Evolutionary conservation across 2,329 filamentous ascomycete genomes (phyloP).

Genomic region (Penicillium occitanis): DNA sequence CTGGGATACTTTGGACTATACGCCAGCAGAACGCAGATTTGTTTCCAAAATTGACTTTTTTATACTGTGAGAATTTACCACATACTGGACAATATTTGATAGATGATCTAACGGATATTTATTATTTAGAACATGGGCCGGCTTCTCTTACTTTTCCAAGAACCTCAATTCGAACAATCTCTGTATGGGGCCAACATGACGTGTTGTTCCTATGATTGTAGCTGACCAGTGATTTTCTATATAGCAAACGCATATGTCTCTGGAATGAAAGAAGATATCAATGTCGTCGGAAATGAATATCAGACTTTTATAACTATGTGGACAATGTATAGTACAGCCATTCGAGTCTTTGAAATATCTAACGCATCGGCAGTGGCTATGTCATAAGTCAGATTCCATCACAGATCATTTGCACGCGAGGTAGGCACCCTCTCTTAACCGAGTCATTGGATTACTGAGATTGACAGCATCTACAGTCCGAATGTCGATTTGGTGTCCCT

Average conservation of each 20-base stretch:
- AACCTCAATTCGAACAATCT: constrained; percentile 19
- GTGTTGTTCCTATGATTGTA: neutral
- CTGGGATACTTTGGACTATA: constrained; percentile 16
- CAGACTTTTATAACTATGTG: constrained; percentile 31
- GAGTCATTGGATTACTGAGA: constrained; percentile 29
- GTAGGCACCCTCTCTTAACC: constrained; percentile 14
- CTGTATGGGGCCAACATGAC: neutral
- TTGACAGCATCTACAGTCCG: constrained; percentile 16
- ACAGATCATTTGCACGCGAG: constrained; percentile 16
- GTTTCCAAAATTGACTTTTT: constrained; percentile 17
- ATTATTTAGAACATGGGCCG: constrained; percentile 13
- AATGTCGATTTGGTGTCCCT: constrained; percentile 16
- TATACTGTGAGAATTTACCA: neutral
- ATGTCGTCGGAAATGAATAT: constrained; percentile 34
- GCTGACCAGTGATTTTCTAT: neutral
- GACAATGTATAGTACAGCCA: constrained; percentile 25
- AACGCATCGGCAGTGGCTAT: constrained; percentile 9
- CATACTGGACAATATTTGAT: neutral
- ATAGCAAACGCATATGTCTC: constrained; percentile 41
- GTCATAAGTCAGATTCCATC: constrained; percentile 26
- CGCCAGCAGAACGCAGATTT: constrained; percentile 14
- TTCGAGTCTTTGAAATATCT: neutral
- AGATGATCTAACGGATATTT: neutral
- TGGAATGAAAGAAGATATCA: constrained; percentile 37
- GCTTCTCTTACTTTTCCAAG: constrained; percentile 20